phyloP scores from a whole-genome alignment of 2,329 filamentous ascomycete genomes.

The Beauveria brongniartii region DNA sequence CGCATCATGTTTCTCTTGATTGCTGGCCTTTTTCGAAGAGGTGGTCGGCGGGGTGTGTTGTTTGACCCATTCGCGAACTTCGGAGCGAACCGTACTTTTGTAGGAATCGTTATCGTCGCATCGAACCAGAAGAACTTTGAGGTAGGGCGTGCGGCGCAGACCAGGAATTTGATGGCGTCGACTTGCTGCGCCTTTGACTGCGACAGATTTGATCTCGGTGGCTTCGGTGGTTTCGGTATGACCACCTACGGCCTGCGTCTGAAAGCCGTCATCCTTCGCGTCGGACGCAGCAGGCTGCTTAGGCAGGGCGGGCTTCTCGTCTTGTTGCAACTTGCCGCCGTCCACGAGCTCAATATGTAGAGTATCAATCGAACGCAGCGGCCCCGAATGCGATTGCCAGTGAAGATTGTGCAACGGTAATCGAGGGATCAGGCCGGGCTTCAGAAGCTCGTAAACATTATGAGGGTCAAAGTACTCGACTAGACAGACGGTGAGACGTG shows the following conservation, averaged over 20 bases:
- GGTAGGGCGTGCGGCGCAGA: slow-evolving; percentile 82
- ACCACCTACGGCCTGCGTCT: slow-evolving; percentile 45
- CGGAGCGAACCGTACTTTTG: slow-evolving; percentile 68
- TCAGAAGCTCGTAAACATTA: slow-evolving; percentile 75
- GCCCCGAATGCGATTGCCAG: slow-evolving; percentile 91
- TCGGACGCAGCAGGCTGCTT: slow-evolving; percentile 26
- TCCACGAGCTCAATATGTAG: slow-evolving; percentile 84
- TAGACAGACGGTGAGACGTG: slow-evolving; percentile 27
- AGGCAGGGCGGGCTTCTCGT: slow-evolving; percentile 30
- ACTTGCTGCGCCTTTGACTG: slow-evolving; percentile 25
- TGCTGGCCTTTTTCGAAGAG: slow-evolving; percentile 48
- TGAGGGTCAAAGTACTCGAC: slow-evolving; percentile 96
- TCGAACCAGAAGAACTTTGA: slow-evolving; percentile 81
- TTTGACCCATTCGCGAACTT: slow-evolving; percentile 88
- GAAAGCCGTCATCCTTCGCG: slow-evolving; percentile 50
- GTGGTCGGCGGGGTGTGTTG: slow-evolving; percentile 54
- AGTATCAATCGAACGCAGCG: slow-evolving; percentile 85
- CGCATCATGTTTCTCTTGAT: slow-evolving; percentile 88
- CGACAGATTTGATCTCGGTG: slow-evolving; percentile 26
- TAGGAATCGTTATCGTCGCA: slow-evolving; percentile 96
- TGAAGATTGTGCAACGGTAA: slow-evolving; percentile 86
- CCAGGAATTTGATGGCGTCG: slow-evolving; percentile 93
- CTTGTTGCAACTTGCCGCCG: slow-evolving; percentile 32
- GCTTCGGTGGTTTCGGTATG: slow-evolving; percentile 30
- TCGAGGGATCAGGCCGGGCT: slow-evolving; percentile 66